A percentile compares a stretch with the other conserved stretches of the same genome.
phyloP scores from a whole-genome alignment of 805 yeast species.

The Cyberlindnera petersonii region DNA sequence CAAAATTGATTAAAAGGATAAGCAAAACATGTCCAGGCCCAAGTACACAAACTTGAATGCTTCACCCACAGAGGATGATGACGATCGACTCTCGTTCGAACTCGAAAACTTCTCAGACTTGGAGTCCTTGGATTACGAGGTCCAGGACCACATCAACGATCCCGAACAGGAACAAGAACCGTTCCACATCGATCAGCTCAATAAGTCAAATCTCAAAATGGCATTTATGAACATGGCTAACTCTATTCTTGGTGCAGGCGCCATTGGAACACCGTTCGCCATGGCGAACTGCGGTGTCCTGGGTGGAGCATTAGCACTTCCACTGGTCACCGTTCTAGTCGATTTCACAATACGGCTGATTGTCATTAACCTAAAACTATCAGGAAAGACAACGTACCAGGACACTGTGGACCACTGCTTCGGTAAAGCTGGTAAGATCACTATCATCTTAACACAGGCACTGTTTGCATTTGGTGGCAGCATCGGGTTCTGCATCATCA shows the following conservation, averaged over 20 bases:
- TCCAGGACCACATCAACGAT: slow-evolving; percentile 11
- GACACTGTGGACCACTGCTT: slow-evolving; percentile 78
- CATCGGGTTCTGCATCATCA: slow-evolving; percentile 89
- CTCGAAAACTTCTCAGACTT: slow-evolving; percentile 23
- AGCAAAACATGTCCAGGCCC: slow-evolving; percentile 13
- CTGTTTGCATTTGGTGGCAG: slow-evolving; percentile 93
- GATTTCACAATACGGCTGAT: slow-evolving; percentile 87
- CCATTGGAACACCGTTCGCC: slow-evolving; percentile 91
- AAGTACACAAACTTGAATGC: slow-evolving; percentile 14
- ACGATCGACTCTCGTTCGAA: slow-evolving; percentile 16
- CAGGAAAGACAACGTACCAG: slow-evolving; percentile 77
- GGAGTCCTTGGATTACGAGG: slow-evolving; percentile 25
- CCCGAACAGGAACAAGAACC: slow-evolving; percentile 17
- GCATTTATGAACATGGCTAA: slow-evolving; percentile 98
- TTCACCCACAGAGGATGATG: neutral
- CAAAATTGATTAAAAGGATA: no score
- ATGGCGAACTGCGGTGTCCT: slow-evolving; percentile 73
- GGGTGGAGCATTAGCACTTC: slow-evolving; percentile 64
- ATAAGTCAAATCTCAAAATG: slow-evolving; percentile 63
- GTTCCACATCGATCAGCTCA: slow-evolving; percentile 16
- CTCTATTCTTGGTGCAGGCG: slow-evolving; percentile 92
- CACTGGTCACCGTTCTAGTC: slow-evolving; percentile 60
- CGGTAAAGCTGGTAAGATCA: slow-evolving; percentile 65
- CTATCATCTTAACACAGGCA: slow-evolving; percentile 73
- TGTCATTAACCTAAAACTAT: slow-evolving; percentile 73